Base-by-base conservation (phyloP, 345 rosid genomes). In the Laguncularia racemosa region DNA sequence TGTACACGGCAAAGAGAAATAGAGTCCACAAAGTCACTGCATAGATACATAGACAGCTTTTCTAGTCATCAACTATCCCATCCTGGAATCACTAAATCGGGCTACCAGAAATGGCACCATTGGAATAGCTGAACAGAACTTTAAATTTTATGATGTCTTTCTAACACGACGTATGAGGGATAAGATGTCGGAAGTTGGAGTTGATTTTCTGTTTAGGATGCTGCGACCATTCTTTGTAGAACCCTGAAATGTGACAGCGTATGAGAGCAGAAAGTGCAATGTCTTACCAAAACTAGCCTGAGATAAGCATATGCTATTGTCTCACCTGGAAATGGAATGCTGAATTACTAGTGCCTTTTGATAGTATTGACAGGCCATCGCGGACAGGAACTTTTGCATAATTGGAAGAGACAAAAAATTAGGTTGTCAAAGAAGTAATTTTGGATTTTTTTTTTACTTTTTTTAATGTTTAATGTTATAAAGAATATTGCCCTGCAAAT, bases 321-420 rank as follows among this genome's bases (percentile, higher is more conserved):
- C 46, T 62, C 20, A 77, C 85, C 77, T 84, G 86, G 48, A 84
- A 84, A 59, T 78, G 81, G 60, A 84, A 84, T 3, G 57, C 59
- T 3, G 86, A 73, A 56, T 61, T 76, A 20, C 70, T 58, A n/a
- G n/a, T n/a, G 58, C 16, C 55, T 50, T 64, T 80, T 3, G 78
- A 55, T 23, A 21, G 62, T 45, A 17, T 53, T 13, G 84, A 57
- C 28, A 64, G 19, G 55, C 73, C 77, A 4, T 80, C 81, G 0
- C 52, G 70, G 23, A 80, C 74, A 26, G 82, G 69, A 54, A 77
- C 45, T 20, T 6, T 63, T 50, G 13, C 13, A 56, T 20, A 14
- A 53, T 16, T 18, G 3, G n/a, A 33, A 26, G 18, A 49, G 44
- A 33, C 52, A 20, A 28, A 23, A 14, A 52, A 20, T 2, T 47